A percentile compares a stretch with the other conserved stretches of the same genome.
Evolutionary conservation across 495 filamentous ascomycete genomes (phyloP).

Genomic region (Daldinia grandis): DNA sequence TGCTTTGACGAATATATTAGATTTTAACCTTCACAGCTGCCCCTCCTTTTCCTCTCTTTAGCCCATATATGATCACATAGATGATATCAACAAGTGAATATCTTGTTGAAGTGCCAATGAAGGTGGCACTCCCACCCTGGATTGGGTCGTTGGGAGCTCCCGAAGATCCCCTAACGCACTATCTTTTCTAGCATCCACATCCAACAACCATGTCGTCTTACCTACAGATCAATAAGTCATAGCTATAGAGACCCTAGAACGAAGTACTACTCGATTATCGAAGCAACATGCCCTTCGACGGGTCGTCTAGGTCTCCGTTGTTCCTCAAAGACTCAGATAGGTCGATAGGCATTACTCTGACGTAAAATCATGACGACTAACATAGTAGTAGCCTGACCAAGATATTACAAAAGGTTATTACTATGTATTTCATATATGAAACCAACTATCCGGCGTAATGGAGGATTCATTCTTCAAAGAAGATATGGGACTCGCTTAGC

Average conservation of each 20-base stretch:
- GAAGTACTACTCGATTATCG: constrained; percentile 9
- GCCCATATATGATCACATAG: background rate
- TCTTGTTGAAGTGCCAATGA: background rate
- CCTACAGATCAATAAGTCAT: constrained; percentile 1
- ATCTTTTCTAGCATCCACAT: constrained; percentile 4
- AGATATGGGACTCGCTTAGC: constrained; percentile 17
- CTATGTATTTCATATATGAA: constrained; percentile 6
- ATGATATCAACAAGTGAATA: background rate
- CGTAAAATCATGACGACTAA: constrained; percentile 29
- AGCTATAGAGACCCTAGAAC: background rate
- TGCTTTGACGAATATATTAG: background rate
- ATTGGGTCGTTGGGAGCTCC: constrained; percentile 11
- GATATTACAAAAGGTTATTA: constrained; percentile 20
- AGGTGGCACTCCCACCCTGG: background rate
- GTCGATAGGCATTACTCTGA: constrained; percentile 14
- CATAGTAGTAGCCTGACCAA: constrained; percentile 19
- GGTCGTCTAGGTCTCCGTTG: constrained; percentile 10
- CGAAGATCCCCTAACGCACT: background rate
- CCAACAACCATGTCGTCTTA: constrained; percentile 23
- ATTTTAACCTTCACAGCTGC: background rate
- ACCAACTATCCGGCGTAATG: background rate
- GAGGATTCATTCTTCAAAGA: background rate
- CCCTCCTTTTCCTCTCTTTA: background rate
- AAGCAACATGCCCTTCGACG: constrained; percentile 26
- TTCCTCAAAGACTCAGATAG: constrained; percentile 6